Conservation (phyloP, 352 stramenopile genomes). For the Pythium folliculosum region DNA sequence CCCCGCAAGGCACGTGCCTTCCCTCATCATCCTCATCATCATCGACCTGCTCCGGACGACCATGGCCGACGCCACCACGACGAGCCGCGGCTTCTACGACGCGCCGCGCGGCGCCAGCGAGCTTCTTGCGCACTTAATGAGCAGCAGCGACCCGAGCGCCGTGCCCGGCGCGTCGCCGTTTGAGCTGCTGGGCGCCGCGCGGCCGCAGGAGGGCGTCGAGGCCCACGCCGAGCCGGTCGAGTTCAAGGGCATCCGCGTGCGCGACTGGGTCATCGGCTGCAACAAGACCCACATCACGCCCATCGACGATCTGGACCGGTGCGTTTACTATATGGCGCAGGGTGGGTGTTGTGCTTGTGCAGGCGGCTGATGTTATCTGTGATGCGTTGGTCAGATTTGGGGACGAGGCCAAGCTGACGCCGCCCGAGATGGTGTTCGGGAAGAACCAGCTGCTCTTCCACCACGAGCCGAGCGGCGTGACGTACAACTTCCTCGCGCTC, state of each 20-base stretch:
- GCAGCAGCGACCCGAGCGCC: slow-evolving; percentile 15
- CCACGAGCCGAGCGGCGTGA: slow-evolving; percentile 68
- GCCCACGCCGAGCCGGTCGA: slow-evolving; percentile 57
- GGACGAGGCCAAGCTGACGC: slow-evolving; percentile 65
- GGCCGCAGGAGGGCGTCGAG: slow-evolving; percentile 40
- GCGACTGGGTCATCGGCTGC: slow-evolving; percentile 67
- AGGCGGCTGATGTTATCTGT: not conserved
- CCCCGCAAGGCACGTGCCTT: slow-evolving; percentile 7
- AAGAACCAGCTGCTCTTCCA: slow-evolving; percentile 80
- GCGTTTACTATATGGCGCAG: slow-evolving; percentile 1
- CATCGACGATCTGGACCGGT: slow-evolving; percentile 69
- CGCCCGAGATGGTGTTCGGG: slow-evolving; percentile 87
- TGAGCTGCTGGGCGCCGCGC: slow-evolving; percentile 54
- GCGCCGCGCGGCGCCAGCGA: slow-evolving; percentile 43
- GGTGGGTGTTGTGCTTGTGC: not conserved
- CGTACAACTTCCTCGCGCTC: slow-evolving; percentile 76
- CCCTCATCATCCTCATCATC: not conserved
- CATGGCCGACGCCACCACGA: slow-evolving; percentile 9
- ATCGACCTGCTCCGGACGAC: not conserved
- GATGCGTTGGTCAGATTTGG: slow-evolving; percentile 41
- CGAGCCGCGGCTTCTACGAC: slow-evolving; percentile 54
- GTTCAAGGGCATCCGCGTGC: slow-evolving; percentile 67
- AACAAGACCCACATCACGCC: slow-evolving; percentile 87
- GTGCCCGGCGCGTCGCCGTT: slow-evolving; percentile 17
- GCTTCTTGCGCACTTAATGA: slow-evolving; percentile 50